Evolutionary conservation across 2,329 filamentous ascomycete species (phyloP).

Genomic region (Fusarium austroafricanum): DNA sequence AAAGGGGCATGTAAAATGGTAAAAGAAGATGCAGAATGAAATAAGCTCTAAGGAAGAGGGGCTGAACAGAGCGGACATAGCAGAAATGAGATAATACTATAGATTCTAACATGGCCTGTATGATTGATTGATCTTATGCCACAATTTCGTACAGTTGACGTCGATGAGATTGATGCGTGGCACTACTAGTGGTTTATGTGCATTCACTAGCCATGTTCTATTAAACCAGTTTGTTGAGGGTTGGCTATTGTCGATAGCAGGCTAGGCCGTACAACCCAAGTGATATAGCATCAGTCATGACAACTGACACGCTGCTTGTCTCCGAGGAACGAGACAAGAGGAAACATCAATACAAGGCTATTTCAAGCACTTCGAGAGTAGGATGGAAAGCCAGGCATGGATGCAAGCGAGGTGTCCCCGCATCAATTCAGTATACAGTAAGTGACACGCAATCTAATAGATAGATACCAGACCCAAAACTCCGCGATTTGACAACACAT

Average conservation of each 20-base stretch:
- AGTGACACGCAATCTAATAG: conserved; percentile 27
- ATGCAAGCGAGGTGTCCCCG: conserved; percentile 30
- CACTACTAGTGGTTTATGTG: no score
- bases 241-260: no score
- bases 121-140: conserved; percentile 1
- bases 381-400: conserved; percentile 25
- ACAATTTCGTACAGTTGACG: no score
- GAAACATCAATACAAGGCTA: not conserved
- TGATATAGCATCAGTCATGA: no score
- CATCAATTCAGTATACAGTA: conserved; percentile 34
- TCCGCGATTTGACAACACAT: conserved; percentile 35
- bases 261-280: no score
- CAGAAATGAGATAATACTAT: conserved; percentile 40
- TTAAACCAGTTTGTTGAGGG: no score
- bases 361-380: not conserved
- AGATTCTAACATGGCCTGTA: conserved; percentile 37
- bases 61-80: not conserved
- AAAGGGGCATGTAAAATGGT: conserved; percentile 36
- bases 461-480: conserved; percentile 42
- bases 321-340: not conserved
- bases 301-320: no score
- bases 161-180: no score
- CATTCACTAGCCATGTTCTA: no score
- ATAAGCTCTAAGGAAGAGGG: not conserved
- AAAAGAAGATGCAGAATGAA: conserved; percentile 28